A percentile compares a stretch with the other conserved stretches of the same genome.
Conservation (phyloP, 2,329 filamentous ascomycete species). For the Ploettnerulaceae sp. region DNA sequence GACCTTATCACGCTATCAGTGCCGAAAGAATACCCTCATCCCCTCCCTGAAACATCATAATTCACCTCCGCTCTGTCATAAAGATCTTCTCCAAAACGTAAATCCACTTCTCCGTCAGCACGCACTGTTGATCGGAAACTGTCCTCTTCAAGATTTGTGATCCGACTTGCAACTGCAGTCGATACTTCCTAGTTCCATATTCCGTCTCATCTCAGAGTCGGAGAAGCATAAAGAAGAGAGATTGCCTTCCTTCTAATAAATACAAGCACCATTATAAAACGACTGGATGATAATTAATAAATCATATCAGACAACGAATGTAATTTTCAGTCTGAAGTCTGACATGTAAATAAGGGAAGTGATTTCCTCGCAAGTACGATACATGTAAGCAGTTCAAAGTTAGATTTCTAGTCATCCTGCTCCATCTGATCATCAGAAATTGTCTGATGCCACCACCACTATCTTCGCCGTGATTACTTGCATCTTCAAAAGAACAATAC, state of each 20-base stretch:
- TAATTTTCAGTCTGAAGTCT: background rate
- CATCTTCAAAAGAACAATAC: background rate
- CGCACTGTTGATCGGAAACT: conserved; percentile 13
- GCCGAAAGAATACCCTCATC: background rate
- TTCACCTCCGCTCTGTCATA: background rate
- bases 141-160: conserved; percentile 23
- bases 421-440: conserved; percentile 37
- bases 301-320: conserved; percentile 55
- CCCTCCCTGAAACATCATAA: background rate
- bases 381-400: conserved; percentile 52
- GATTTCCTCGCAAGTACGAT: conserved; percentile 44
- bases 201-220: conserved; percentile 54
- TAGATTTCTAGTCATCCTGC: conserved; percentile 48
- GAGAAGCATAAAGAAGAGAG: conserved; percentile 48
- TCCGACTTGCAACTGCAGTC: conserved; percentile 19
- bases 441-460: background rate
- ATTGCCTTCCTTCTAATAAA: conserved; percentile 59
- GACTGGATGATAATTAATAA: conserved; percentile 60
- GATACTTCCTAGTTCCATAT: conserved; percentile 51
- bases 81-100: conserved; percentile 1
- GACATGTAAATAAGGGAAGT: background rate
- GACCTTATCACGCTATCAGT: conserved; percentile 2
- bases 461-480: background rate
- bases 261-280: conserved; percentile 58
- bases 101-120: conserved; percentile 17